Evolutionary conservation across 805 yeast genomes (phyloP), one percentile per base, ranked within the genome.

Genomic region (Diddensiella santjacobensis): DNA sequence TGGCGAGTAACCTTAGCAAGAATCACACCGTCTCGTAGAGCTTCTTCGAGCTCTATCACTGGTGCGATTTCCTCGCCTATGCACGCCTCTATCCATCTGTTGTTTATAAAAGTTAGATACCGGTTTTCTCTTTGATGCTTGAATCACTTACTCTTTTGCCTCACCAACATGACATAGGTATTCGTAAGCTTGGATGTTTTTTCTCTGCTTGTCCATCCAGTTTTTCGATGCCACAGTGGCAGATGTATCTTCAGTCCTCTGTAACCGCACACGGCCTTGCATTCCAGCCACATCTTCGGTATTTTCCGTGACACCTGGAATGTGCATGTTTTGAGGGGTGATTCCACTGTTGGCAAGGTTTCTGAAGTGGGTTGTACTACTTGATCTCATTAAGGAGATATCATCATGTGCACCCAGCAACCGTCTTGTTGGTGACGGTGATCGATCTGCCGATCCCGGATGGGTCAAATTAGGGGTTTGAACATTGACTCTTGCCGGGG

Each of bases 21-120:
- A 39, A 81, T 72, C 1, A 90, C 89, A 54, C 99, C 99, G 67
- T 91, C 84, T 54, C 90, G 74, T 23, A 93, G 68, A 35, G 80
- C 77, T 40, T 84, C 79, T 31, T 85, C 80, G 52, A 87, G 68
- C 38, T 81, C 78, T 3, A 75, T 70, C 2, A 80, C 81, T 0
- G 80, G 66, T 0, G 83, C 78, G 10, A 87, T 71, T 19, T 66
- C 65, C 55, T 82, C 86, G 2, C 70, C 74, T 13, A 84, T 71
- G 11, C 86, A 75, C 10, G 67, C 63, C 65, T 84, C 87, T 33
- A 87, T 75, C 96, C 96, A 87, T 49, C 65, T 61, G 40, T 46
- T 39, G n/a, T 29, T 39, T 8, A 5, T 13, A 8, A 39, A 31
- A 38, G 15, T 10, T n/a, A n/a, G 5, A 40, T 37, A 15, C 24